These are phyloP conservation scores for Phaffomyces thermotolerans DNA, from an alignment of 805 yeast species.

Conservation along the genomic window DNA sequence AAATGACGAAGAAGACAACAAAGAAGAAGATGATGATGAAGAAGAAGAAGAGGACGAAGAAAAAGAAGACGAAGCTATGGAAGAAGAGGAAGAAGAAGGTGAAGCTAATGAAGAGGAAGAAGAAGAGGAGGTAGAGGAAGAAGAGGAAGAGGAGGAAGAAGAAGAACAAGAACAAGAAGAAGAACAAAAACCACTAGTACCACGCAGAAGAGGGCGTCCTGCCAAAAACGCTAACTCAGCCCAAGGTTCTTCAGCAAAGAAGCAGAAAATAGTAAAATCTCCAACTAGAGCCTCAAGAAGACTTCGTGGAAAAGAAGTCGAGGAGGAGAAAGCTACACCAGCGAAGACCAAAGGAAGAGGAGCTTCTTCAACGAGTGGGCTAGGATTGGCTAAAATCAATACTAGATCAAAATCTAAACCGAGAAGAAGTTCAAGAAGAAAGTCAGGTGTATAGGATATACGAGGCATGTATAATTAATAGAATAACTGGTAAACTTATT, in stretches of 20 bases:
- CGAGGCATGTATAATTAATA: too few species aligned
- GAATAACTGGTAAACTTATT: too few species aligned
- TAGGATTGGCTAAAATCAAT: slow-evolving; percentile 1
- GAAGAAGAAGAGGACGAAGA: slow-evolving; percentile 5
- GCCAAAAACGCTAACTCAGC: neutral
- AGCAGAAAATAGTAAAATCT: neutral
- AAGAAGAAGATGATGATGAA: slow-evolving; percentile 4
- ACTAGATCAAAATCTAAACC: slow-evolving; percentile 11
- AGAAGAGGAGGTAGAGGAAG: slow-evolving; percentile 3
- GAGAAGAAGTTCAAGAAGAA: slow-evolving; percentile 12
- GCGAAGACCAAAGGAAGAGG: slow-evolving; percentile 3
- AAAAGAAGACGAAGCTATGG: slow-evolving; percentile 3
- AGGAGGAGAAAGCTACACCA: slow-evolving; percentile 1
- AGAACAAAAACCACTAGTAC: slow-evolving; percentile 8
- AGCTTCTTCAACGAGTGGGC: neutral
- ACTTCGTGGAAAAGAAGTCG: slow-evolving; percentile 9
- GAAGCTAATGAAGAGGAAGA: slow-evolving; percentile 2
- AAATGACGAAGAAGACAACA: neutral
- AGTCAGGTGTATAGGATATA: neutral
- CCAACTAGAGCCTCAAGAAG: slow-evolving; percentile 2
- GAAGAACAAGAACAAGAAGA: slow-evolving; percentile 9
- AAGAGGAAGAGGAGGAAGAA: slow-evolving; percentile 2
- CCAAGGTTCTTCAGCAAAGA: slow-evolving; percentile 1
- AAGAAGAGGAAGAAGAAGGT: slow-evolving; percentile 5
- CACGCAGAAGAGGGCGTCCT: slow-evolving; percentile 3